phyloP scores from a whole-genome alignment of 2,329 filamentous ascomycete species.

The Trichophaea hybrida region DNA sequence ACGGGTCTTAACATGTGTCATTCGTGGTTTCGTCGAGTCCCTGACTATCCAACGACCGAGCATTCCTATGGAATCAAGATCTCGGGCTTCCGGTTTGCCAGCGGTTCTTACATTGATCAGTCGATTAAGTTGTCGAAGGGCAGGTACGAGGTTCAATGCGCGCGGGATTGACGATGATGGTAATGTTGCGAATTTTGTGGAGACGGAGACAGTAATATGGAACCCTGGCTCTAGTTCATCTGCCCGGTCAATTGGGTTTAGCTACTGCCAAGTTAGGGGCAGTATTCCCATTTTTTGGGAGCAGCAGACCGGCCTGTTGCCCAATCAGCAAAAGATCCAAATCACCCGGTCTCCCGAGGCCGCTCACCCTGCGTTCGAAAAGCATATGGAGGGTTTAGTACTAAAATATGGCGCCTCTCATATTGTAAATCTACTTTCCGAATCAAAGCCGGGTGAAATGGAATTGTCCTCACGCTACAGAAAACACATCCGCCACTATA shows the following conservation, averaged over 20 bases:
- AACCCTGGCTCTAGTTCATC: conserved; percentile 42
- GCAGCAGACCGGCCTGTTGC: conserved; percentile 71
- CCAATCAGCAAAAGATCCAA: conserved; percentile 86
- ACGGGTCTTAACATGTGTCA: conserved; percentile 79
- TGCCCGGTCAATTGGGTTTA: conserved; percentile 50
- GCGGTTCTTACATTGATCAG: conserved; percentile 83
- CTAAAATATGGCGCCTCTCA: conserved; percentile 80
- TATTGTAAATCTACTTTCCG: conserved; percentile 85
- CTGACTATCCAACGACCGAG: conserved; percentile 63
- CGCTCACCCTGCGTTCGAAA: conserved; percentile 86
- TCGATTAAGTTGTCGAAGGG: conserved; percentile 73
- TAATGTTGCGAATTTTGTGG: conserved; percentile 97
- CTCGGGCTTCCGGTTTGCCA: conserved; percentile 44
- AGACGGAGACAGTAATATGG: conserved; percentile 89
- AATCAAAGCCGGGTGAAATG: conserved; percentile 69
- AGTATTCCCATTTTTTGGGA: conserved; percentile 97
- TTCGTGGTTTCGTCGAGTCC: conserved; percentile 80
- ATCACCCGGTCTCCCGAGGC: conserved; percentile 80
- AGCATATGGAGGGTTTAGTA: conserved; percentile 80
- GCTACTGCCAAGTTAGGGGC: conserved; percentile 81
- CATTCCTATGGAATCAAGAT: conserved; percentile 31
- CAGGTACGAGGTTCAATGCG: conserved; percentile 93
- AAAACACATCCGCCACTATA: conserved; percentile 58
- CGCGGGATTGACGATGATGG: conserved; percentile 94
- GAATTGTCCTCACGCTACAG: conserved; percentile 71